Evolutionary conservation across 1,284 basidiomycete species (phyloP).

Genomic region (Irpex sp.): DNA sequence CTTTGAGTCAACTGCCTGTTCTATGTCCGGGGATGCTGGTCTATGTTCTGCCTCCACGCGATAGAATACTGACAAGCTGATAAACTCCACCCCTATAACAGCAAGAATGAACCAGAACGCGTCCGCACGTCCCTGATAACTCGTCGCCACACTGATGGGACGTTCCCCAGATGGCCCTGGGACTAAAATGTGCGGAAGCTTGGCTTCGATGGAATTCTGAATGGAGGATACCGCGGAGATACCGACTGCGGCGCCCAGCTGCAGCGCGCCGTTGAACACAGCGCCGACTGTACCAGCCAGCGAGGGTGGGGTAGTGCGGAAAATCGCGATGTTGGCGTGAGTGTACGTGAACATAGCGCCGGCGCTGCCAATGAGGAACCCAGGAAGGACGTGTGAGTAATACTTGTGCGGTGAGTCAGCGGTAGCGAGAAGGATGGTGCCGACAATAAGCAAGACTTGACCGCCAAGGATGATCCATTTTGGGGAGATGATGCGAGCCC

Average conservation of each 20-base stretch:
- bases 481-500: conserved; percentile 44
- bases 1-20: conserved; percentile 2
- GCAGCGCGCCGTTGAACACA: conserved; percentile 61
- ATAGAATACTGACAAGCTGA: conserved; percentile 49
- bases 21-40: not conserved
- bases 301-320: conserved; percentile 53
- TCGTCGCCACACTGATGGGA: conserved; percentile 3
- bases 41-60: conserved; percentile 8
- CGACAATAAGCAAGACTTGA: conserved; percentile 42
- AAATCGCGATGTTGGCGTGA: conserved; percentile 54
- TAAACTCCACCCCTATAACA: conserved; percentile 40
- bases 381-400: conserved; percentile 58
- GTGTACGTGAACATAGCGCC: conserved; percentile 45
- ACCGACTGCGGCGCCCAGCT: conserved; percentile 59
- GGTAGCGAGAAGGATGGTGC: conserved; percentile 50
- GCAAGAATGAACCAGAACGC: conserved; percentile 61
- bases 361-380: conserved; percentile 51
- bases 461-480: conserved; percentile 56
- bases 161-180: conserved; percentile 22
- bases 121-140: conserved; percentile 50
- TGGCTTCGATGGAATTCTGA: conserved; percentile 49
- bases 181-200: conserved; percentile 24
- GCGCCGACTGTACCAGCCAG: conserved; percentile 64
- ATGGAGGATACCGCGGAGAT: conserved; percentile 56
- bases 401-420: conserved; percentile 49